Evolutionary conservation across 1,284 basidiomycete species (phyloP), one percentile per base, ranked within the genome.

Genomic region (Cutaneotrichosporon cyanovorans): DNA sequence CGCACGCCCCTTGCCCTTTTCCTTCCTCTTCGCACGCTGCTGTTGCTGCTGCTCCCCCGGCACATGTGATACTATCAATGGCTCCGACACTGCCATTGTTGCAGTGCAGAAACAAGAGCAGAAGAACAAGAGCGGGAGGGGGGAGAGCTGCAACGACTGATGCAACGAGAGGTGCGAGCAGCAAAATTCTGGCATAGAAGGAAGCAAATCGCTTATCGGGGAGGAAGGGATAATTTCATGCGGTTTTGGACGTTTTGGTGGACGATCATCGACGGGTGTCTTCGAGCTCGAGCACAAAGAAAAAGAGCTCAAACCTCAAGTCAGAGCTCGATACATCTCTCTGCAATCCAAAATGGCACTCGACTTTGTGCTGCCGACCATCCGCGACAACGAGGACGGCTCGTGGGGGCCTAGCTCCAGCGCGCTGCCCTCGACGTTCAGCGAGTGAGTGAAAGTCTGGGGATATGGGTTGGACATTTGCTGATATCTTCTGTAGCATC

Each of bases 401-500:
- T 66, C 69, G 40, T 73, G 72, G 72, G 72, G 72, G 50, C 72
- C 72, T 18, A 65, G 63, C 53, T 60, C 66, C 37, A 62, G 60
- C 46, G 58, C 65, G 21, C 57, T 72, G 35, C 66, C 71, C 8
- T 54, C 63, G 20, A 64, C 65, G 19, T 73, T 73, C 66, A 67
- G 69, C 53, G 72, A 72, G 72, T 73, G 34, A 57, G 70, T 58
- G 10, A n/a, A n/a, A n/a, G 25, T 28, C 4, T 15, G 37, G 8
- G 11, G 14, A 18, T 25, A 36, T 8, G 22, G 5, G 2, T 10
- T n/a, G 16, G 12, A 20, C 8, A 16, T 32, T 40, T 5, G 25
- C 41, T 30, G 5, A 40, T 20, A 20, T 37, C 12, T n/a, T n/a
- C n/a, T n/a, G 2, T 50, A 75, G 74, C 64, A 92, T 96, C 55